These are phyloP conservation scores for Pelargonium nanum DNA, from an alignment of 345 rosid genomes.

Conservation along the genomic window DNA sequence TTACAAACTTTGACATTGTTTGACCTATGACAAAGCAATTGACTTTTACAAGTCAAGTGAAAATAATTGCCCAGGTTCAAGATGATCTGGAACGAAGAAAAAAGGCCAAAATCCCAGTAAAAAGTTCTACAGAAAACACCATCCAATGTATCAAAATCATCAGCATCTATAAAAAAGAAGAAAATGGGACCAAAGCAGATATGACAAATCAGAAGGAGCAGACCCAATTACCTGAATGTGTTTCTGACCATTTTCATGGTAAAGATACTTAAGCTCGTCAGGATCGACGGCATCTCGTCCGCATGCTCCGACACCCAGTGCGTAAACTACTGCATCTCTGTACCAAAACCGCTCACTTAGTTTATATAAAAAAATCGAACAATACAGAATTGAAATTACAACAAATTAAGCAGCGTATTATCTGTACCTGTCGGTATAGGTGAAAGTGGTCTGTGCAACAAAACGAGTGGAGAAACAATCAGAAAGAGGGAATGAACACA, in stretches of 20 bases:
- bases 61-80: no score
- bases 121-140: no score
- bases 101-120: no score
- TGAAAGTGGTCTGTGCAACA: constrained; percentile 29
- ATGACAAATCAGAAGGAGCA: not conserved
- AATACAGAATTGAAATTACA: not conserved
- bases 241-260: constrained; percentile 60
- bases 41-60: no score
- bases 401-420: not conserved
- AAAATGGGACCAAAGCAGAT: no score
- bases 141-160: no score
- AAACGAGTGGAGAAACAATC: not conserved
- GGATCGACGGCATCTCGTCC: constrained; percentile 51
- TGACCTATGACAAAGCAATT: no score
- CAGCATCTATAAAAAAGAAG: not conserved
- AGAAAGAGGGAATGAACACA: not conserved
- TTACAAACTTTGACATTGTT: no score
- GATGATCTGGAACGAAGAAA: no score
- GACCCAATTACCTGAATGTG: constrained; percentile 44
- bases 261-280: constrained; percentile 66
- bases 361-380: not conserved
- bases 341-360: not conserved
- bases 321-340: constrained; percentile 75
- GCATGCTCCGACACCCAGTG: constrained; percentile 86
- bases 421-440: constrained; percentile 53